phyloP scores from a whole-genome alignment of 345 rosid genomes.

The Heritiera fomes region DNA sequence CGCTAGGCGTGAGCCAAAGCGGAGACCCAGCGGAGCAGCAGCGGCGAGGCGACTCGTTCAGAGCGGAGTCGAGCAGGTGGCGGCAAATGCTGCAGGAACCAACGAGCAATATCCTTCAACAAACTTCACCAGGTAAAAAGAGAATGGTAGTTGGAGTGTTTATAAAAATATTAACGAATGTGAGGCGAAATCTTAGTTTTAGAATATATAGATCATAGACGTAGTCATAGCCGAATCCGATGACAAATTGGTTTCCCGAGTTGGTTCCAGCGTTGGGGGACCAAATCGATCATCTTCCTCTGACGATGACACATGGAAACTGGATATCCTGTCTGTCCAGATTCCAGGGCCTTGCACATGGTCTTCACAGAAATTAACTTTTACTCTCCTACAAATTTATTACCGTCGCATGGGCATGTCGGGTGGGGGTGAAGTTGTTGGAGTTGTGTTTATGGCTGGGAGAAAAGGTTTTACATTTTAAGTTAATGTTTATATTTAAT shows the following conservation, averaged over 20 bases:
- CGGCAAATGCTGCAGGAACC: constrained; percentile 51
- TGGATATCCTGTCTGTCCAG: neutral
- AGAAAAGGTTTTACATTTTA: no score
- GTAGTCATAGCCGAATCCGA: no score
- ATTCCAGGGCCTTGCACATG: neutral
- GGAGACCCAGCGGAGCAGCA: constrained; percentile 29
- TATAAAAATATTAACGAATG: neutral
- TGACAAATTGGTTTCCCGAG: neutral
- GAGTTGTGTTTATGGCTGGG: no score
- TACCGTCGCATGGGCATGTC: neutral
- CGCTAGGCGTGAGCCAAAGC: constrained; percentile 33
- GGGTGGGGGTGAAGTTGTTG: neutral
- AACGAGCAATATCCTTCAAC: constrained; percentile 27
- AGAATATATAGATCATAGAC: neutral
- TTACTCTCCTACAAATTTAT: neutral
- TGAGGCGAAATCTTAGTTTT: neutral
- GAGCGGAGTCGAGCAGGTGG: constrained; percentile 50
- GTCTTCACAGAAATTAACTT: neutral
- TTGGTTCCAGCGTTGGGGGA: neutral
- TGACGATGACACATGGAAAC: neutral
- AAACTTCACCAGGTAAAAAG: constrained; percentile 41
- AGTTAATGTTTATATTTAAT: no score
- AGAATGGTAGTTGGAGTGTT: neutral
- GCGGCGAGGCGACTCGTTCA: constrained; percentile 39
- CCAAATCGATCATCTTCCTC: neutral